Evolutionary conservation across 2,329 filamentous ascomycete species (phyloP), one percentile per base, ranked within the genome.

Genomic region (Alternaria metachromatica): DNA sequence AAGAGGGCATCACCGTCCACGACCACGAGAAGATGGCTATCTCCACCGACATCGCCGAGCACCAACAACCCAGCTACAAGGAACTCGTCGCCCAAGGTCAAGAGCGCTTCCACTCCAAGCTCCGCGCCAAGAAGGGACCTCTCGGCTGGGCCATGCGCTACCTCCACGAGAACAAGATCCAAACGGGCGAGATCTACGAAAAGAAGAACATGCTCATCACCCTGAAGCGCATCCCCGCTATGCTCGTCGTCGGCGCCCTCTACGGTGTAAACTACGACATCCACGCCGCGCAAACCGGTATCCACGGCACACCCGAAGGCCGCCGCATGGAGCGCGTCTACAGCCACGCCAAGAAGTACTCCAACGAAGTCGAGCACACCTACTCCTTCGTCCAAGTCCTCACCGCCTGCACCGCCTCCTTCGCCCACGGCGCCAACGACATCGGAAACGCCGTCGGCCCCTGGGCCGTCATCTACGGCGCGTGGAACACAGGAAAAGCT

Each of bases 251-350:
- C 67, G 91, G 85, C 59, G 75, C 84, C 15, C 86, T 94, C 55
- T 95, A 95, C 77, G 92, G 92, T 78, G 77, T 90, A 25, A 85
- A 94, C 85, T 95, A 94, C 82, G 92, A 95, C 71, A 95, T 94
- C 74, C 92, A 94, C 84, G 86, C 87, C 53, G 90, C 90, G 5
- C 92, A 94, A 83, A 84, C 84, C 56, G 92, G 92, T 75, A 86
- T 92, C 48, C 76, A 84, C 12, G 91, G 91, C 21, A 93, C 91
- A 2, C 91, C 91, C 7, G 91, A 94, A 64, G 92, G 91, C 62
- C 82, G 82, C 37, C 90, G 92, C 65, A 92, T 93, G 90, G 82
- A 86, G 73, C 84, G 86, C 46, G 89, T 92, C 62, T 93, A 93
- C 77, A 82, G 83, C 30, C 77, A 74, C 28, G 77, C 76, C 5